Base-by-base conservation (phyloP, 352 stramenopile genomes). In the Globisporangium nunn region DNA sequence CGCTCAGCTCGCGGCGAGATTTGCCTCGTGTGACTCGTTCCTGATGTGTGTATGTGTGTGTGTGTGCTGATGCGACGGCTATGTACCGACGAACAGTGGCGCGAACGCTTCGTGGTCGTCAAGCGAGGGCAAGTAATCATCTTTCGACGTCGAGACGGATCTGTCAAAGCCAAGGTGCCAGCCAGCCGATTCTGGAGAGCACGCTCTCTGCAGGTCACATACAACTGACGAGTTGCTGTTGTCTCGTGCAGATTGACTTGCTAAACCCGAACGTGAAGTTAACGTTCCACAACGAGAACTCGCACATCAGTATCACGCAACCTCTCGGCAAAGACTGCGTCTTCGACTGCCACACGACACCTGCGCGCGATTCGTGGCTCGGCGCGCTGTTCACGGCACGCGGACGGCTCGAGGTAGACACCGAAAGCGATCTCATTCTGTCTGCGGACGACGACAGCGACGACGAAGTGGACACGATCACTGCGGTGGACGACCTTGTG, bases 71-170 rank as follows among this genome's bases (percentile, higher is more conserved):
- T 23, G 23, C 23, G 23, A 23, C 23, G 23, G 23, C 23, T 23
- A 49, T 37, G 10, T 37, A 8, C 6, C 33, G 5, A 37, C 10
- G 3, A 11, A 37, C 40, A 91, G 78, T 89, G 78, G 78, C 72
- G 81, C 5, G 79, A 88, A 18, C 77, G 81, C 14, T 86, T 78
- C 50, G 71, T 91, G 23, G 59, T 74, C 51, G 58, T 91, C 28
- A 70, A 69, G 15, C 66, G 68, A 18, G 74, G 79, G 23, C 58
- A 80, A 18, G 60, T 91, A 43, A 43, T 72, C 4, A 74, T 91
- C 18, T 66, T 64, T 53, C 71, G 78, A 5, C 67, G 75, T 28
- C 64, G 67, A 56, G 66, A 75, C 18, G 67, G 71, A 17, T 63
- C 72, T 0, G 61, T 89, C 61, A 91, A 91, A 49, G 59, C 65